Conservation (phyloP, 257 asterid genomes). For the Forsythia suspensa region DNA sequence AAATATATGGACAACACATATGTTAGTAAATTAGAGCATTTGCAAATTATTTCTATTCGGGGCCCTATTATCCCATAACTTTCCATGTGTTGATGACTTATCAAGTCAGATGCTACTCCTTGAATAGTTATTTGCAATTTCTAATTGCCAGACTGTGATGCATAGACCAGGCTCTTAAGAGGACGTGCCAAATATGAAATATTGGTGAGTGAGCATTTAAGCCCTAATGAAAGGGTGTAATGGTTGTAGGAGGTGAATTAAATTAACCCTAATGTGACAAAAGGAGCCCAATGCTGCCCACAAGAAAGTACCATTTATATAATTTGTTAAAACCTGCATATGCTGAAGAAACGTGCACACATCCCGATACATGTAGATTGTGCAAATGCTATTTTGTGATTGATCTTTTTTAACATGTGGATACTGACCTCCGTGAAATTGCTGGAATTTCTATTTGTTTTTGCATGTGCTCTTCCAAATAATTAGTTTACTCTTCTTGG, state of each 20-base stretch:
- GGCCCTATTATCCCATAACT: constrained; percentile 31
- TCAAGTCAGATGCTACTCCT: background rate
- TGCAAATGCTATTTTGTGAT: no score
- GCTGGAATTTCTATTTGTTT: no score
- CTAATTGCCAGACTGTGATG: background rate
- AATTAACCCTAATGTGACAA: background rate
- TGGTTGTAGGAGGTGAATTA: constrained; percentile 1
- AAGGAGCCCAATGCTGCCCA: background rate
- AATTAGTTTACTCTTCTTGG: background rate
- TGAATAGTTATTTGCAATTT: background rate
- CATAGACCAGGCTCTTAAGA: background rate
- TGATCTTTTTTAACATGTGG: no score
- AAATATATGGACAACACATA: constrained; percentile 29
- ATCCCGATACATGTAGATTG: no score
- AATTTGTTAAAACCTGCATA: no score
- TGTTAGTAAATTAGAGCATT: constrained; percentile 23
- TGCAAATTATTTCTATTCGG: constrained; percentile 17
- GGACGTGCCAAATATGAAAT: background rate
- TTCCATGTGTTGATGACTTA: constrained; percentile 8
- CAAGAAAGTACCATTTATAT: background rate
- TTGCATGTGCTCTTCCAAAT: background rate
- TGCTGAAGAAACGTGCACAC: no score
- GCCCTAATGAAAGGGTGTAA: background rate
- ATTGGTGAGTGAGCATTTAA: background rate
- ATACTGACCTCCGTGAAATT: no score